These are phyloP conservation scores for Dryas octopetala DNA, from an alignment of 306 rosid species.

Conservation along the genomic window DNA sequence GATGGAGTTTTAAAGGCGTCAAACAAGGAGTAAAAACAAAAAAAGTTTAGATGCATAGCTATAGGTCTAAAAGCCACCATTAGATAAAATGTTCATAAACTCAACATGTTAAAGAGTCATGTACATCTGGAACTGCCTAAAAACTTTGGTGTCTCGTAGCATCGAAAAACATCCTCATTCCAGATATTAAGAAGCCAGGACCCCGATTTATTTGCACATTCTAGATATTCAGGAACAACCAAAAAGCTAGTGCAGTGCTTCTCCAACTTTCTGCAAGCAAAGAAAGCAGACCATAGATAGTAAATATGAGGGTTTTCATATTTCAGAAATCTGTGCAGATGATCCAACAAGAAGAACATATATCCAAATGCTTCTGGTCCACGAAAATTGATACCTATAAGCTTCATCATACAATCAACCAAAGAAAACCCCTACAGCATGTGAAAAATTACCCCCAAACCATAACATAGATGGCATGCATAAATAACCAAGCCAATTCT, in stretches of 20 bases:
- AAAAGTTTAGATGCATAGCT: no score
- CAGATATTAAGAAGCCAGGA: background rate
- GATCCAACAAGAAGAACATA: background rate
- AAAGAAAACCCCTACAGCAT: background rate
- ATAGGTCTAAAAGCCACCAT: background rate
- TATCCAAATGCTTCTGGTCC: background rate
- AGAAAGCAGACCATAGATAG: constrained; percentile 5
- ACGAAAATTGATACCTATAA: background rate
- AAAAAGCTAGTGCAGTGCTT: constrained; percentile 31
- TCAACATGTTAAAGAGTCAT: background rate
- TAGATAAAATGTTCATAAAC: background rate
- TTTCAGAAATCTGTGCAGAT: background rate
- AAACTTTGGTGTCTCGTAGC: background rate
- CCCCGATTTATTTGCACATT: constrained; percentile 1
- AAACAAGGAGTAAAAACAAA: background rate
- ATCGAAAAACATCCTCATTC: background rate
- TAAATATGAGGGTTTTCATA: background rate
- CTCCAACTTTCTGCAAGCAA: constrained; percentile 52
- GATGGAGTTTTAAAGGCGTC: no score
- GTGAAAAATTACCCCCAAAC: background rate
- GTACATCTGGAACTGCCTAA: background rate
- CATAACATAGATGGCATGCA: background rate
- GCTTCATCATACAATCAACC: background rate
- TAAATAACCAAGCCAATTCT: background rate
- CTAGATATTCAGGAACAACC: background rate